These are phyloP conservation scores for Hordeum marinum DNA, from an alignment of 176 grass and related monocot genomes.

Conservation along the genomic window DNA sequence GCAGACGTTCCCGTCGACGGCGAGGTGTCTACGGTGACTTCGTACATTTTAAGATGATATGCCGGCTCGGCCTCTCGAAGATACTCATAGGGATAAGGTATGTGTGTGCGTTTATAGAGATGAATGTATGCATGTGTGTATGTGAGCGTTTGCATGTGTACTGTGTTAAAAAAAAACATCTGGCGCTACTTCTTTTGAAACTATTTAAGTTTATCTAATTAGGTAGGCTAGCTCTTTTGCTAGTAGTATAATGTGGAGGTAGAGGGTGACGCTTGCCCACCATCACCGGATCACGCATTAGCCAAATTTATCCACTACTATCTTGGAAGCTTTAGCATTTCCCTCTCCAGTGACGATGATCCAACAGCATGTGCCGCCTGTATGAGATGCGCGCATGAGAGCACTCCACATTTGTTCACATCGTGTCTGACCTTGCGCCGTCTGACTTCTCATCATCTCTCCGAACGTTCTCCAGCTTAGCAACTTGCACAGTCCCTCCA, in stretches of 20 bases:
- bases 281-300: background rate
- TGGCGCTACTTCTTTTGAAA: background rate
- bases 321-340: background rate
- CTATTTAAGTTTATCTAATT: background rate
- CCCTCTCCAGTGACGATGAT: background rate
- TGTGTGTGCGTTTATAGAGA: no score
- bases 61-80: no score
- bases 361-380: no score
- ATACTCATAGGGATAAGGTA: no score
- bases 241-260: background rate
- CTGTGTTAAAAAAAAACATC: no score
- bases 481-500: background rate
- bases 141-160: no score
- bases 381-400: background rate
- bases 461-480: background rate
- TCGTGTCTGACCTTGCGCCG: conserved; percentile 23
- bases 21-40: no score
- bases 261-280: conserved; percentile 24
- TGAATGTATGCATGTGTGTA: no score
- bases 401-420: conserved; percentile 29
- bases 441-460: conserved; percentile 15
- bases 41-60: no score
- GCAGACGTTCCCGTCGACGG: no score
- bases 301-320: background rate
- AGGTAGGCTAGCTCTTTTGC: background rate